Evolutionary conservation across 2,329 filamentous ascomycete species (phyloP).

Genomic region (Trichoderma sp.): DNA sequence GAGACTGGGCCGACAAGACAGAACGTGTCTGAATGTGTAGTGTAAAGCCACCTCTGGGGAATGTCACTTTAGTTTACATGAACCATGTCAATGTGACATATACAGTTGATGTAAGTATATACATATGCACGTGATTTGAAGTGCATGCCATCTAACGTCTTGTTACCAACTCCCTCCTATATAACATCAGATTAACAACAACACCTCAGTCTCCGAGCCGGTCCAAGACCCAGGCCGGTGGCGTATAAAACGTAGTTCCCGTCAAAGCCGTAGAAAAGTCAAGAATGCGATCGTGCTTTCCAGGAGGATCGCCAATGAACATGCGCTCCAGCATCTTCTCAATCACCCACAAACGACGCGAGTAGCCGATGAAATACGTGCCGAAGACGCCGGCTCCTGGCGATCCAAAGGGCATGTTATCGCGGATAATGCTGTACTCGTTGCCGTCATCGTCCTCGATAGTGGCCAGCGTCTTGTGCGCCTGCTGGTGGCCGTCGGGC

Average conservation of each 20-base stretch:
- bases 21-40: neutral
- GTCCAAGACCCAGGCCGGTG: conserved; percentile 28
- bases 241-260: conserved; percentile 56
- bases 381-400: conserved; percentile 54
- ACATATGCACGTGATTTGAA: neutral
- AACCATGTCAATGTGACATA: neutral
- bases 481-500: conserved; percentile 55
- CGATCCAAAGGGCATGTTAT: conserved; percentile 63
- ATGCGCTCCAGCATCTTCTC: conserved; percentile 60
- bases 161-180: neutral
- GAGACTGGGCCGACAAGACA: neutral
- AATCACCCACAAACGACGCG: conserved; percentile 54
- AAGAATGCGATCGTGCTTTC: conserved; percentile 56
- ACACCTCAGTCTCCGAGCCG: conserved; percentile 12
- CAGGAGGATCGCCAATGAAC: conserved; percentile 56
- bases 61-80: neutral
- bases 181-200: neutral
- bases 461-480: conserved; percentile 57
- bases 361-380: conserved; percentile 61
- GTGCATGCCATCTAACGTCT: neutral
- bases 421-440: conserved; percentile 56
- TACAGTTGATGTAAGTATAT: neutral
- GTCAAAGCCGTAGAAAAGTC: conserved; percentile 56
- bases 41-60: neutral
- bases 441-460: conserved; percentile 52